Evolutionary conservation across 352 stramenopile species (phyloP), one percentile per base, ranked within the genome.

Genomic region (Phytopythium helicoides): DNA sequence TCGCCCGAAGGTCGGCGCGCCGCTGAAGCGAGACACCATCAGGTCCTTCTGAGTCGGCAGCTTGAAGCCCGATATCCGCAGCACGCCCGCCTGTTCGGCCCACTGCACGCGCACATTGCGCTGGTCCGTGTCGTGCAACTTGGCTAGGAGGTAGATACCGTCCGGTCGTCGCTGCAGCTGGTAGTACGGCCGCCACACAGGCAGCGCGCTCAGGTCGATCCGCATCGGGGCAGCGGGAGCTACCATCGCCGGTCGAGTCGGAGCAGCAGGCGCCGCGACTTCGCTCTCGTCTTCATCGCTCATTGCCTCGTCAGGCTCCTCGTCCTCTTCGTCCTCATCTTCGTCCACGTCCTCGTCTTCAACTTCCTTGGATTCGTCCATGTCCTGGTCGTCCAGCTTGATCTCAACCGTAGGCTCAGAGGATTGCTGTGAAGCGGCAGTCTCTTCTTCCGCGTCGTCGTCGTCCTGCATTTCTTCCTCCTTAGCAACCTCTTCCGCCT

Each of bases 121-220:
- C 8, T 51, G 56, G 52, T 76, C 60, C 15, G 50, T 67, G 39
- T 58, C 26, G 37, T 60, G 61, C 1, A 76, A 56, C 22, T 60
- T 66, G 6, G 66, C 66, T 4, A 76, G 36, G 22, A 85, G 33
- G 48, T 80, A 77, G 18, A 85, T 53, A 25, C 73, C 71, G 34
- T 85, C 68, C 12, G 58, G 50, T 4, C 63, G 66, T 22, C 74
- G 70, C 52, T 83, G 69, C 11, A 83, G 55, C 54, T 81, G 71
- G 62, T 85, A 87, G 62, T 87, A 85, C 14, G 76, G 73, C 19
- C 63, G 60, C 76, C 73, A 87, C 34, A 76, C 60, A 1, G 76
- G 76, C 2, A 87, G 56, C 3, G 60, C 74, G 28, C 51, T 55
- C 25, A 64, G 38, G 41, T 73, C 63, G 16, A 71, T 47, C 14